Evolutionary conservation across 495 filamentous ascomycete species (phyloP), one percentile per base, ranked within the genome.

Genomic region (Tuber umbilicatum): DNA sequence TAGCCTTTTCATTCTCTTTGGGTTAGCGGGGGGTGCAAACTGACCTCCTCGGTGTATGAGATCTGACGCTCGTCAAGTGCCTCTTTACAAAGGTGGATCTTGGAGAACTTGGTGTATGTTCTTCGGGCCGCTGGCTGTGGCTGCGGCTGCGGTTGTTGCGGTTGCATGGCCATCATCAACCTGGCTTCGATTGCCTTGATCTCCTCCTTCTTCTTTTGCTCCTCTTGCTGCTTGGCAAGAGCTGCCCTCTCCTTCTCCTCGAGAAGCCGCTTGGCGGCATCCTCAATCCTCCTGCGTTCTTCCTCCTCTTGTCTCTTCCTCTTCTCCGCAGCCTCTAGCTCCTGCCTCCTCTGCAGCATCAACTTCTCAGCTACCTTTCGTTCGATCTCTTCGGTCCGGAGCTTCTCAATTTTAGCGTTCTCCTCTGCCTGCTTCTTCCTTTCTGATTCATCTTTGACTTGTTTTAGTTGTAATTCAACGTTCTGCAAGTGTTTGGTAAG

Each of bases 271-370:
- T 83, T 81, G 0, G 78, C 78, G n/a, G 71, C 77, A 4, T 86
- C 86, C 74, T 88, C 84, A 0, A 81, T 81, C 23, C 85, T 83
- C 38, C 85, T 83, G 73, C 84, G 86, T 40, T 86, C 84, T 2
- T 88, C 88, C 27, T 86, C 84, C 31, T 81, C 75, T 79, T 85
- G 85, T 76, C 86, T 83, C 71, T 87, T 87, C 78, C 86, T 84
- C 14, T 42, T 74, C 14, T 55, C 70, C 38, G 70, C 68, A 7
- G 45, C 70, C 17, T 79, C 78, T 2, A 17, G 35, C 31, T 78
- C 78, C n/a, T 68, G 78, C 68, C 55, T 76, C 73, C 5, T 76
- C 69, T 75, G 73, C 0, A 79, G 19, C 1, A 0, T 17, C 12
- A 81, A 2, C 71, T 81, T 69, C 74, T 81, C 80, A 6, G 47